Evolutionary conservation across 176 grass and related monocot species (phyloP), one percentile per base, ranked within the genome.

Genomic region (Dactylis glomerata): DNA sequence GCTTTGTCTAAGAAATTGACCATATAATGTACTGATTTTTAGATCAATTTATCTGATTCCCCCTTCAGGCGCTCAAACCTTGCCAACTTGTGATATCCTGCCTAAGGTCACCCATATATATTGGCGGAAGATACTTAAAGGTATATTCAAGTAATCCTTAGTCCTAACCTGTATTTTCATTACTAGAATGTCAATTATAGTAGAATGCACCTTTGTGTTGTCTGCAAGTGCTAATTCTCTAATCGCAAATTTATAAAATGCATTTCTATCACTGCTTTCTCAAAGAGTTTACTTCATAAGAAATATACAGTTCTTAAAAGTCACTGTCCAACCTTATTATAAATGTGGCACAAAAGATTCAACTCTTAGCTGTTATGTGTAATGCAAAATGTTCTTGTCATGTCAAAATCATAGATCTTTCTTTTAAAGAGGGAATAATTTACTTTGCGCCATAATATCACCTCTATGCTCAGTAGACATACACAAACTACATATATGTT

Each of bases 111-210:
- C 80, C 92, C 66, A 87, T 93, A 81, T 98, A 95, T 86, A 82
- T 98, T 85, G 92, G 90, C 57, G 95, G 95, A 86, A 89, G 92
- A 83, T 98, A 98, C 75, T 84, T 98, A 50, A 98, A 98, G 92
- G 95, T 98, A 88, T 83, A 68, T 27, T 30, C 49, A 81, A 22
- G 33, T 62, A 62, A 55, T 68, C 33, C 13, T 61, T 89, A 10
- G 40, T 52, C 55, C 33, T 38, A 27, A 71, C 68, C 31, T 87
- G 47, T 8, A 32, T 38, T n/a, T 22, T 69, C 11, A 75, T 62
- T n/a, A 68, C 15, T 17, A 54, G 57, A 31, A 30, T 28, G 73
- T 42, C 36, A 59, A 23, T 73, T 28, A 30, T 28, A 71, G 15
- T 7, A n/a, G 6, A 65, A 9, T n/a, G 8, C 22, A 13, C 5